These are phyloP conservation scores for Saprolegnia diclina DNA, from an alignment of 352 stramenopile genomes.

Conservation along the genomic window DNA sequence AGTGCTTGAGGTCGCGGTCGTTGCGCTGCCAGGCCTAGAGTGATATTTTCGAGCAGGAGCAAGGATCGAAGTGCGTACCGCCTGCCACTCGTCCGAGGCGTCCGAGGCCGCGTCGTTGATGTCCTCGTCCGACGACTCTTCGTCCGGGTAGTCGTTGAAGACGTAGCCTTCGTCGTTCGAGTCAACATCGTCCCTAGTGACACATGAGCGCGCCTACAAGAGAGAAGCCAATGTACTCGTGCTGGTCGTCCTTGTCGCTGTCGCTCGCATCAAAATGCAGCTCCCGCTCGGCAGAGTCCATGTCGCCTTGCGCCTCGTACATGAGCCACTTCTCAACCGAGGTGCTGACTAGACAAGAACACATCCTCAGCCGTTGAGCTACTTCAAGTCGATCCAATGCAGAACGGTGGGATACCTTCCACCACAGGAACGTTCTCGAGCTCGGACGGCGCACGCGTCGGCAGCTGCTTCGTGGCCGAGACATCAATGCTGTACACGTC, in stretches of 20 bases:
- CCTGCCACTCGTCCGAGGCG: slow-evolving; percentile 33
- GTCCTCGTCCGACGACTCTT: slow-evolving; percentile 47
- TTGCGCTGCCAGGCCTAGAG: slow-evolving; percentile 1
- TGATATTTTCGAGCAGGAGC: background rate
- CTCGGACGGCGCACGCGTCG: background rate
- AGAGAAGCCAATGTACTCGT: slow-evolving; percentile 39
- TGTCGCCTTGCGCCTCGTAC: slow-evolving; percentile 44
- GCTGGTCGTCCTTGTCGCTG: slow-evolving; percentile 52
- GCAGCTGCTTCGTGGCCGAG: slow-evolving; percentile 35
- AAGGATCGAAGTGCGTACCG: background rate
- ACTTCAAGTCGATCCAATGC: background rate
- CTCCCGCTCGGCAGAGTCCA: slow-evolving; percentile 49
- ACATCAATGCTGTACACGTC: slow-evolving; percentile 82
- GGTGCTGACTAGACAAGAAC: slow-evolving; percentile 41
- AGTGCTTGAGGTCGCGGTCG: background rate
- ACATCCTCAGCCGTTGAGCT: background rate
- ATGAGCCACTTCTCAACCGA: slow-evolving; percentile 73
- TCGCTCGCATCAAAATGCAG: slow-evolving; percentile 72
- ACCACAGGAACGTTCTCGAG: slow-evolving; percentile 19
- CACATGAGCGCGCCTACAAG: slow-evolving; percentile 26
- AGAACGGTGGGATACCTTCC: background rate
- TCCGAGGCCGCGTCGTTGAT: slow-evolving; percentile 32
- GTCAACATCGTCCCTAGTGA: slow-evolving; percentile 61
- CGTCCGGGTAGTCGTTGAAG: slow-evolving; percentile 79
- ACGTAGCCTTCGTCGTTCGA: slow-evolving; percentile 78